A percentile compares a stretch with the other conserved stretches of the same genome.
Evolutionary conservation across 129 eudicot species (phyloP).

Genomic region (Chrysanthemum lavandulifolium): DNA sequence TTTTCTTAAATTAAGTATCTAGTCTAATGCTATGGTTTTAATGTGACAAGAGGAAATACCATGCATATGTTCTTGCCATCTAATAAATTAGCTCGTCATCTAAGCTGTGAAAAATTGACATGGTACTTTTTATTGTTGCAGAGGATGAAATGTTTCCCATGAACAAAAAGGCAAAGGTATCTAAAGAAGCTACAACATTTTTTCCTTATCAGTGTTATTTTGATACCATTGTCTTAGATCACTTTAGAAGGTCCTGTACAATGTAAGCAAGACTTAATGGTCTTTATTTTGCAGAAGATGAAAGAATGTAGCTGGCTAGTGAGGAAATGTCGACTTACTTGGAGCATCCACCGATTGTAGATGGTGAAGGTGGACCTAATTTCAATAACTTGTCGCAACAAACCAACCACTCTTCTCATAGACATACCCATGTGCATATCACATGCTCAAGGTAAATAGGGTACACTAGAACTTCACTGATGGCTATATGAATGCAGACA

Average conservation of each 20-base stretch:
- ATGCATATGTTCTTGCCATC: too few relatives aligned
- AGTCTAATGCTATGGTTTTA: too few relatives aligned
- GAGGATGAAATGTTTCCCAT: conserved; percentile 91
- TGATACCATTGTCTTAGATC: conserved; percentile 15
- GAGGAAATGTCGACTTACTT: conserved; percentile 26
- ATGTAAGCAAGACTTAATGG: conserved; percentile 11
- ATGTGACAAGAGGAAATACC: too few relatives aligned
- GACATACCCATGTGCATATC: conserved; percentile 43
- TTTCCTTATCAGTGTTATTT: conserved; percentile 17
- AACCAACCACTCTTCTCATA: conserved; percentile 30
- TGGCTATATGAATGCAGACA: conserved; percentile 38
- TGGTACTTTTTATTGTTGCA: conserved; percentile 33
- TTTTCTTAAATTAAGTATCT: too few relatives aligned
- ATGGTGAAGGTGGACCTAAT: conserved; percentile 39
- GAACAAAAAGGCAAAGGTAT: conserved; percentile 28
- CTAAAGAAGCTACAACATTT: conserved; percentile 19
- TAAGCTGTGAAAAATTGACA: conserved; percentile 1
- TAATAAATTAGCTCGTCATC: too few relatives aligned
- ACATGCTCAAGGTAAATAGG: conserved; percentile 43
- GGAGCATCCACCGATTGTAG: conserved; percentile 30
- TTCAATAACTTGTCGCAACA: conserved; percentile 22
- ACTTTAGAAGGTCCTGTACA: conserved; percentile 16
- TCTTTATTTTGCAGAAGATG: conserved; percentile 24
- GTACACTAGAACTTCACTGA: conserved; percentile 36
- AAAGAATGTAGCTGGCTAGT: conserved; percentile 20